Evolutionary conservation across 2,329 filamentous ascomycete genomes (phyloP), one percentile per base, ranked within the genome.

Genomic region (Aphanoascus verrucosus): DNA sequence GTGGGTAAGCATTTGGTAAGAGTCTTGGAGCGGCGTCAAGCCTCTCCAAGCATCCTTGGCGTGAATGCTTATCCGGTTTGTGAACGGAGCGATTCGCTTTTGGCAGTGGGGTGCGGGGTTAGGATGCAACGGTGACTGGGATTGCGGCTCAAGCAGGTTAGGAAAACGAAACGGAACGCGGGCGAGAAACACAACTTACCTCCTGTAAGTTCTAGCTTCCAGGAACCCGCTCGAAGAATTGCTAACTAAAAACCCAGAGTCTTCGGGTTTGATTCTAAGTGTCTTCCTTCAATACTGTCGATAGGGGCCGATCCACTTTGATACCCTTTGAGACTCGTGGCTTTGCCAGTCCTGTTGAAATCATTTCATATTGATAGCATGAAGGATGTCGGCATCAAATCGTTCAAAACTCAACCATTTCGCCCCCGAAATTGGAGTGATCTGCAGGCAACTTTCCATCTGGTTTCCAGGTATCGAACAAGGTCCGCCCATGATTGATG

Each of bases 41-140:
- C 44, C 41, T 53, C 44, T 32, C 47, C 47, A 51, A 55, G 52
- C 49, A 40, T 52, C 41, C 49, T 52, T 52, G 49, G 49, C 49
- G 14, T 28, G 40, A 38, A 52, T 45, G 49, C 49, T 52, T 51
- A 37, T 28, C n/a, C 15, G 17, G 15, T 12, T 31, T 9, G 12
- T 35, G n/a, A 17, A 44, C 17, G 35, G 12, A 37, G 9, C 35
- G n/a, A 37, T 37, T 37, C 35, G n/a, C 5, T 37, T 44, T 44
- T 19, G 7, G 19, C 15, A 12, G n/a, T 41, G 38, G 38, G 7
- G 14, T 17, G 15, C 14, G 9, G 14, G 42, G 14, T 4, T 34
- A 28, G 23, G 42, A 52, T 52, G 50, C 50, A 52, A 52, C 50
- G 19, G 43, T 52, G 41, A 38, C 50, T 19, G 9, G 50, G 50